Conservation (phyloP, 495 filamentous ascomycete genomes). For the Lichina pygmaea region DNA sequence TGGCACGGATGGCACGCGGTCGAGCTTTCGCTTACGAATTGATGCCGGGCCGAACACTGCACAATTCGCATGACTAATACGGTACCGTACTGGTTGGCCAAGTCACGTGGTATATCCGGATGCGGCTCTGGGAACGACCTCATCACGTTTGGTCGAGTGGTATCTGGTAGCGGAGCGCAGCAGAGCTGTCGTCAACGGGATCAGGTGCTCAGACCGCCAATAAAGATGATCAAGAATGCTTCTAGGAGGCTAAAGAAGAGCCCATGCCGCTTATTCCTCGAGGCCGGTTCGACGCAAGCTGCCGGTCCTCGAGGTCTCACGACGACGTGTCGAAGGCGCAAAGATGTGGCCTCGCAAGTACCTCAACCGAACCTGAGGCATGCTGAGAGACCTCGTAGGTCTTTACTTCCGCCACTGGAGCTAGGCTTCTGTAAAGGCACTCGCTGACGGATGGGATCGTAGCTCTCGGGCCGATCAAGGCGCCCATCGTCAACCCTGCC, state of each 20-base stretch:
- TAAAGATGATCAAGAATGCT: neutral
- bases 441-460: neutral
- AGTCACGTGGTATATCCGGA: too few species aligned
- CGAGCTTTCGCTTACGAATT: too few species aligned
- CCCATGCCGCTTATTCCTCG: neutral
- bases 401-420: neutral
- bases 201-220: too few species aligned
- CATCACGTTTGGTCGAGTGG: neutral
- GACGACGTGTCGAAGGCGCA: constrained; percentile 6
- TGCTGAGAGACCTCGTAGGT: constrained; percentile 33
- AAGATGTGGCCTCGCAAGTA: constrained; percentile 11
- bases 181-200: too few species aligned
- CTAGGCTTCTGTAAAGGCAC: neutral
- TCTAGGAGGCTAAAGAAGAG: neutral
- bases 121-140: too few species aligned
- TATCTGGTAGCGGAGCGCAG: neutral
- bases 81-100: too few species aligned
- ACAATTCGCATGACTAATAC: too few species aligned
- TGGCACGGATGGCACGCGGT: too few species aligned
- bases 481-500: constrained; percentile 65
- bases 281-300: neutral
- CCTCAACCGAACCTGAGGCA: constrained; percentile 37
- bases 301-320: constrained; percentile 5
- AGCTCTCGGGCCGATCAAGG: constrained; percentile 38
- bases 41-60: too few species aligned